A percentile compares a stretch with the other conserved stretches of the same genome.
phyloP scores from a whole-genome alignment of 2,329 filamentous ascomycete species.

The Phialemoniopsis sp. region DNA sequence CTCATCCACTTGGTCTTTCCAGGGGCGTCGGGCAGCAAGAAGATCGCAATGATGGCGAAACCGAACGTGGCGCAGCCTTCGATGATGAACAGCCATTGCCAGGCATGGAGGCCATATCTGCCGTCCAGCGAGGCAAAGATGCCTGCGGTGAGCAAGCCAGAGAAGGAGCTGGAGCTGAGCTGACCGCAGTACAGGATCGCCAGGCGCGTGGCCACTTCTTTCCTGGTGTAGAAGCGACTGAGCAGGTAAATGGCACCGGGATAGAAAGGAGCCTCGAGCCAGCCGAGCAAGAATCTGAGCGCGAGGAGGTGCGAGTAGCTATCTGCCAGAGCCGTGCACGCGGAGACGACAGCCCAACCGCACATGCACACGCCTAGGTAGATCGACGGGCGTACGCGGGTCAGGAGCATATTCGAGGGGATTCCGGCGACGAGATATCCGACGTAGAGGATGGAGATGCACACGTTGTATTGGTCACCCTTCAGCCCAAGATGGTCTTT shows the following conservation, averaged over 20 bases:
- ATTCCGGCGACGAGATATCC: too few species aligned
- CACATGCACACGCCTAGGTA: conserved; percentile 21
- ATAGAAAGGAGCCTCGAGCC: conserved; percentile 26
- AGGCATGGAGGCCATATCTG: conserved; percentile 39
- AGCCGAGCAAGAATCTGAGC: conserved; percentile 27
- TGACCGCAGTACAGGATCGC: conserved; percentile 28
- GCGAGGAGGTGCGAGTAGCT: conserved; percentile 25
- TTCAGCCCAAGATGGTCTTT: too few species aligned
- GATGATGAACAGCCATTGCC: conserved; percentile 49
- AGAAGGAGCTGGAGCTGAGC: conserved; percentile 38
- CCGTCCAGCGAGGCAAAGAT: conserved; percentile 42
- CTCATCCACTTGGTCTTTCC: too few species aligned
- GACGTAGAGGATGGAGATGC: too few species aligned
- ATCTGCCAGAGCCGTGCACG: conserved; percentile 25
- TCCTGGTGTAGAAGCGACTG: conserved; percentile 32
- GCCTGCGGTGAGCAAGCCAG: conserved; percentile 43
- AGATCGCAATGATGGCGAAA: conserved; percentile 7
- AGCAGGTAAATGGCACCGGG: conserved; percentile 35
- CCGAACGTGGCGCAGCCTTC: conserved; percentile 38
- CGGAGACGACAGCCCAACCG: conserved; percentile 24
- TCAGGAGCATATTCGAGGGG: conserved; percentile 22
- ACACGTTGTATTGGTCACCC: too few species aligned
- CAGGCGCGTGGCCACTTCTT: conserved; percentile 29
- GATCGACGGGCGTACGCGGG: conserved; percentile 12
- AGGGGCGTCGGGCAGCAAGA: conserved; percentile 1